A percentile compares a stretch with the other conserved stretches of the same genome.
Conservation (phyloP, 495 filamentous ascomycete genomes). For the Filosporella fistucella region DNA sequence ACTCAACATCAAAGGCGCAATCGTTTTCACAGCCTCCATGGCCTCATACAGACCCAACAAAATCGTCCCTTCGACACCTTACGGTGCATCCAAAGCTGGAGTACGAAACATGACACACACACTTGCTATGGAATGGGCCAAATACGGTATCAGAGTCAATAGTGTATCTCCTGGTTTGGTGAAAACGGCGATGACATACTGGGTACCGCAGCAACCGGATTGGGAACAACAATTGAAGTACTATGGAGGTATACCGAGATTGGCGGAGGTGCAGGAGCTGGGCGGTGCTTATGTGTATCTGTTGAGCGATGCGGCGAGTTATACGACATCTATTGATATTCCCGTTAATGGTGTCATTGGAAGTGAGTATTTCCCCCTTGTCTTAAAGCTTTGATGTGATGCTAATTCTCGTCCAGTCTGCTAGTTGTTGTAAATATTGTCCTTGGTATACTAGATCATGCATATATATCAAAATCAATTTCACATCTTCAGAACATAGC, state of each 20-base stretch:
- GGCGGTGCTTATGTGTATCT: conserved; percentile 15
- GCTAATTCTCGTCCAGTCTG: neutral
- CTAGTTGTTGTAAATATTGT: neutral
- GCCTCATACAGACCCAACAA: conserved; percentile 11
- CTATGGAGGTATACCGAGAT: conserved; percentile 6
- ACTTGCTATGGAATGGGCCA: conserved; percentile 79
- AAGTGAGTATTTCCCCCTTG: neutral
- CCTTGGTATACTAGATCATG: too few relatives aligned
- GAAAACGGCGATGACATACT: conserved; percentile 79
- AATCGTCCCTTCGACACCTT: conserved; percentile 26
- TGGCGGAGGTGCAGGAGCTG: conserved; percentile 11
- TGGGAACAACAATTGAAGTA: conserved; percentile 20
- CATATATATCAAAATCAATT: too few relatives aligned
- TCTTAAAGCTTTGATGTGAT: neutral
- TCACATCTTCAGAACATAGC: too few relatives aligned
- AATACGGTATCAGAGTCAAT: conserved; percentile 72
- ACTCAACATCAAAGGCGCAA: conserved; percentile 12
- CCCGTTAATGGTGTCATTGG: conserved; percentile 12
- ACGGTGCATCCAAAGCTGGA: conserved; percentile 85
- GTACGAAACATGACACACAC: conserved; percentile 81
- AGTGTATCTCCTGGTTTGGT: conserved; percentile 76
- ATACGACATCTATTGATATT: conserved; percentile 17
- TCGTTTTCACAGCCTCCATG: conserved; percentile 19
- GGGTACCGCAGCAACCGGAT: conserved; percentile 55
- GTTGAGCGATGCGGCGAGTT: conserved; percentile 16